Evolutionary conservation across 192 early-diverging fungal genomes (phyloP), one percentile per base, ranked within the genome.

Genomic region (Backusella sp.): DNA sequence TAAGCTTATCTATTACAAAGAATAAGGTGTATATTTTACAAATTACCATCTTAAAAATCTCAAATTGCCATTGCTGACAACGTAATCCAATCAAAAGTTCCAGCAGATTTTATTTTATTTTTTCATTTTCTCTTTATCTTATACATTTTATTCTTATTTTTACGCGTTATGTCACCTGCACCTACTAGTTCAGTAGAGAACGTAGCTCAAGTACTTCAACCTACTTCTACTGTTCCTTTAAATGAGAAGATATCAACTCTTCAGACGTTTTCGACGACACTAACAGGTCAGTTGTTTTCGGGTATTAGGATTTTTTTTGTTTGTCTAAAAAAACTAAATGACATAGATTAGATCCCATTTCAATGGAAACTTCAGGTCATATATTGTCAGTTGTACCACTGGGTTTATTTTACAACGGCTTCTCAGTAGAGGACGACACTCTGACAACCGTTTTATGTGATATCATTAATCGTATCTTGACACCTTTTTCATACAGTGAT

Each of bases 401-500:
- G 1, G 34, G 68, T 17, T 37, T 28, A 26, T 44, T 83, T 26
- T 83, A 71, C 15, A 41, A 35, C 9, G 67, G 59, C n/a, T 74
- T 80, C 8, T 30, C 42, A 4, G 32, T 41, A 65, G 34, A 72
- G 19, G 56, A 76, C 14, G 74, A 79, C 14, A 39, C 52, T 41
- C 32, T 76, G 14, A 69, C 75, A 34, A 39, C 36, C 3, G 75
- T 65, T 9, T 9, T 74, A 26, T 79, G 83, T 71, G 78, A 72
- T 36, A 35, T 82, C 41, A 76, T 84, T n/a, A 23, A 73, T 17
- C 79, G 76, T 46, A 21, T 84, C 41, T 39, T 84, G 23, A 4
- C 39, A 8, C 75, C 83, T 11, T 75, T 81, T 39, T 65, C 49
- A 12, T 84, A 77, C 41, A 28, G 12, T 0, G 67, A 66, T 32